Base-by-base conservation (phyloP, 208 protist species). In the Tritrichomonas musculus region DNA sequence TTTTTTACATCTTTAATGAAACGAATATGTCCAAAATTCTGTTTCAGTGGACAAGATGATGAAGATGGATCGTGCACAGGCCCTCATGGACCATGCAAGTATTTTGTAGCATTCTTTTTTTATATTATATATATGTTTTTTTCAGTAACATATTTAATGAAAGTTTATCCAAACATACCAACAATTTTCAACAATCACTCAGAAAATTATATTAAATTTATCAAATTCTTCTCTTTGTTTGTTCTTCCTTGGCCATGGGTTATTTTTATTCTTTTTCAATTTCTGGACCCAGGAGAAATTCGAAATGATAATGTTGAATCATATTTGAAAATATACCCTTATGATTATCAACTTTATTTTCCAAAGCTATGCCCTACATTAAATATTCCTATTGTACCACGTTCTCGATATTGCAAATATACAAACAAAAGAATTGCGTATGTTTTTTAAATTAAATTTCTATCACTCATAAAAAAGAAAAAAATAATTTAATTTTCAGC, bases 181-280 rank as follows among this genome's bases (percentile, higher is more conserved):
- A 82, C 14, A 50, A 82, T 82, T 47, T 82, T 20, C 50, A 50
- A 17, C 22, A 47, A 47, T 30, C 39, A 82, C n/a, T 47, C 41
- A 53, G n/a, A n/a, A n/a, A n/a, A n/a, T n/a, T n/a, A n/a, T n/a
- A 22, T 60, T 8, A 8, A 53, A 53, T 20, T 77, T 20, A 13
- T 39, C 27, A 8, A 55, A 33, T 53, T 53, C n/a, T 53, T 88
- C 0, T 27, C 47, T 27, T 39, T 57, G 53, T 44, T 14, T 60
- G 77, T 88, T 88, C 57, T 88, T 39, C 77, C 77, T 47, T 39
- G 44, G 44, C 77, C 77, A 39, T 88, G 77, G 77, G 47, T 88
- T 11, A 53, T 88, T 57, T 20, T 47, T 60, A 5, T 57, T 30
- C 20, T 57, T 57, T 30, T 88, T 57, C 77, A 88, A 33, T 88